Evolutionary conservation across 176 grass and related monocot genomes (phyloP), one percentile per base, ranked within the genome.

Genomic region (bread wheat (Triticum aestivum)): DNA sequence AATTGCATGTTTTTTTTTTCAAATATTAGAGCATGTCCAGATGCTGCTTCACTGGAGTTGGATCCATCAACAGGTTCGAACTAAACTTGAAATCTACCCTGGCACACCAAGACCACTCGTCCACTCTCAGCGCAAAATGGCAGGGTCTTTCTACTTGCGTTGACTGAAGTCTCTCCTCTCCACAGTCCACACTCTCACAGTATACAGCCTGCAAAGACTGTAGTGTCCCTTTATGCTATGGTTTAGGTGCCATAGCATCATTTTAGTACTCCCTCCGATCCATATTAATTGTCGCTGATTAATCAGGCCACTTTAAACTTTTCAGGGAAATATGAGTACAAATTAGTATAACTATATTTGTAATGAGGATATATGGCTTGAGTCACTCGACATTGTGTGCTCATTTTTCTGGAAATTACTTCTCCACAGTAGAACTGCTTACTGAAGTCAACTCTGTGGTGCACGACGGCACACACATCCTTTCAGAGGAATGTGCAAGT

Each of bases 61-160:
- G 37, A 81, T 52, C 69, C 58, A 34, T 69, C 3, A 35, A 67
- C 37, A 68, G 20, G 21, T 35, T 63, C 68, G n/a, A 66, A 79
- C 71, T 65, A 54, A 51, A 86, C 64, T 84, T 89, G 72, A 86
- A 83, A 58, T 61, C 4, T 23, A 73, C 75, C 68, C 33, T 82
- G 26, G 64, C 29, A 51, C 20, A 45, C 65, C 64, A 80, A 42
- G 8, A 87, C 27, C 4, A 24, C 85, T 45, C 11, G 11, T 41
- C 38, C 21, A 13, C 38, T 73, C 38, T n/a, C 56, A 79, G 1
- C 33, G 8, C 34, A 23, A 14, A 64, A 63, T 45, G 29, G 69
- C 52, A 49, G 24, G 77, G 51, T 35, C 51, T 79, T 71, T 58
- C 24, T 80, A 73, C 78, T 61, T 34, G 54, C n/a, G 54, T 30